A percentile compares a stretch with the other conserved stretches of the same genome.
phyloP scores from a whole-genome alignment of 495 filamentous ascomycete genomes.

The Annulohypoxylon moriforme region DNA sequence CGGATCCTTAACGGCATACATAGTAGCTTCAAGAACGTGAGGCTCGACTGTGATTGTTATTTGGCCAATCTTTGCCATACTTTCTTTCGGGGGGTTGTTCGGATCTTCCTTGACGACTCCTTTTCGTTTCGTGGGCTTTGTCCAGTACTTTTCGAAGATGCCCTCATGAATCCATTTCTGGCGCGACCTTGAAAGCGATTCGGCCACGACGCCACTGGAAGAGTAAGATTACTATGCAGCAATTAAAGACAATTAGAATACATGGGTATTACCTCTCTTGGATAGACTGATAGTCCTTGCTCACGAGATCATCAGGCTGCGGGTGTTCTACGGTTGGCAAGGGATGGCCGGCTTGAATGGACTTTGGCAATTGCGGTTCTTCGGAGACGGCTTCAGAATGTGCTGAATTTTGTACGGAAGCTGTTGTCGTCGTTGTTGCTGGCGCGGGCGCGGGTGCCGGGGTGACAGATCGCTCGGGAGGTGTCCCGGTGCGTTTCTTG shows the following conservation, averaged over 20 bases:
- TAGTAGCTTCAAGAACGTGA: constrained; percentile 86
- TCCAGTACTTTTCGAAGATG: constrained; percentile 93
- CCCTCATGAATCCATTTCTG: constrained; percentile 89
- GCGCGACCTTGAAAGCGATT: constrained; percentile 85
- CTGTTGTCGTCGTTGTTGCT: constrained; percentile 10
- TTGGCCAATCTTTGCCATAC: constrained; percentile 83
- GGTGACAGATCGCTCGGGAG: constrained; percentile 53
- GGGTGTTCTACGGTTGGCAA: constrained; percentile 78
- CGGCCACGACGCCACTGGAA: constrained; percentile 80
- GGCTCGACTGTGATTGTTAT: constrained; percentile 89
- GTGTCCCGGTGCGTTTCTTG: constrained; percentile 61
- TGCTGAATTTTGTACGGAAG: constrained; percentile 47
- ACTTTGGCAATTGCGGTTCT: constrained; percentile 71
- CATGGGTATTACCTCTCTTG: constrained; percentile 75
- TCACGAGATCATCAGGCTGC: constrained; percentile 72
- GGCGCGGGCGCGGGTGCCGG: constrained; percentile 50
- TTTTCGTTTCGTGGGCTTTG: constrained; percentile 86
- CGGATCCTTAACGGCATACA: constrained; percentile 86
- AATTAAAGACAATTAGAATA: background rate
- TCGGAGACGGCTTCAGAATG: constrained; percentile 47
- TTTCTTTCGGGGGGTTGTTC: constrained; percentile 85
- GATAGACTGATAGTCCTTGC: constrained; percentile 81
- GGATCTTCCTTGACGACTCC: constrained; percentile 73
- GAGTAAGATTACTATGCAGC: constrained; percentile 4
- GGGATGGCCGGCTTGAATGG: constrained; percentile 65